Evolutionary conservation across 345 rosid genomes (phyloP), one percentile per base, ranked within the genome.

Genomic region (Punica granatum): DNA sequence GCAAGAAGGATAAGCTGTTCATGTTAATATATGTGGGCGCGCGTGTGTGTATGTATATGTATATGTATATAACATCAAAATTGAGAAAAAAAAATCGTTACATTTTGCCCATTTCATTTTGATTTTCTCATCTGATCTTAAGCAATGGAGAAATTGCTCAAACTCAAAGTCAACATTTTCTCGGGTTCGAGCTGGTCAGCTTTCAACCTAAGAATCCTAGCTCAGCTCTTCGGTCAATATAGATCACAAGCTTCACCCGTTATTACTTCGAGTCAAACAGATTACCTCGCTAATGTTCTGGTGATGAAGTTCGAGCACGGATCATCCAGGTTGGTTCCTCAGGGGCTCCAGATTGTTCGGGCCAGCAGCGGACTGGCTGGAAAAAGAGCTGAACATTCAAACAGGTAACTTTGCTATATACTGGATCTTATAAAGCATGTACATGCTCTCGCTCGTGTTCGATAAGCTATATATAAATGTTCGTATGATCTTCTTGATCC

Each of bases 271-370:
- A 49, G 23, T 56, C 61, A 13, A 12, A 28, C 18, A 13, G 61
- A 56, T 13, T 56, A 18, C 34, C 11, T 12, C 4, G 61, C 13
- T 25, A 23, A 54, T 56, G 6, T 56, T 56, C 31, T 18, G 59
- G 59, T 33, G 7, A 33, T 3, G 34, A 53, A 23, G 19, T 15
- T 56, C 12, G 34, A 56, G 18, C 30, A 30, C 1, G 61, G 61
- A 15, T 26, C 61, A 0, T 30, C 34, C 18, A 26, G 30, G 2
- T 30, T 14, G 6, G 25, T 56, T 56, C 61, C 34, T 56, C 61
- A 7, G 18, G 34, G 61, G 18, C 61, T 56, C 61, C 61, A 56
- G 61, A 30, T 56, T 56, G 61, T 56, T 56, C 61, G 33, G 18
- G 61, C 61, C 5, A 56, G 25, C 16, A 30, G 19, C 61, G 14